Conservation (phyloP, 495 filamentous ascomycete species). For the Recurvomyces mirabilis region DNA sequence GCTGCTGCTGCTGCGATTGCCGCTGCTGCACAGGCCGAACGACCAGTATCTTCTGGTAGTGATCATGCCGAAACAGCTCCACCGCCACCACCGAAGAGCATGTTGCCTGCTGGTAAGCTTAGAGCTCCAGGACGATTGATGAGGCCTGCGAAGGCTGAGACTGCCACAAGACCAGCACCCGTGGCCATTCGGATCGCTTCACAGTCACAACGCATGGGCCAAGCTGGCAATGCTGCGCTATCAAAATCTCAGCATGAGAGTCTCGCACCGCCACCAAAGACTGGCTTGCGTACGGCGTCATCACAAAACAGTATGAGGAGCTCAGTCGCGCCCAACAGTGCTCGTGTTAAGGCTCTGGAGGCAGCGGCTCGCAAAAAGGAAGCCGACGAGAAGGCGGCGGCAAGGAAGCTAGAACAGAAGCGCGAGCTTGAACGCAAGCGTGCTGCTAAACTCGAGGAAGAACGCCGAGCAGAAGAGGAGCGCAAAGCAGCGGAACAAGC, state of each 20-base stretch:
- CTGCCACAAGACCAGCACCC: constrained; percentile 55
- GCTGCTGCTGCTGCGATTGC: constrained; percentile 10
- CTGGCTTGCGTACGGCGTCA: constrained; percentile 49
- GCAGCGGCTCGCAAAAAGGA: constrained; percentile 66
- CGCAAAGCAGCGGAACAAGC: constrained; percentile 40
- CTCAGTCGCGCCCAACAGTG: constrained; percentile 52
- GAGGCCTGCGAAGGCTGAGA: constrained; percentile 58
- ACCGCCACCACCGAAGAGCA: constrained; percentile 47
- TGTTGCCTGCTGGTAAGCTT: constrained; percentile 36
- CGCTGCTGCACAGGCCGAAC: constrained; percentile 13
- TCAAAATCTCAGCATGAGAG: constrained; percentile 25
- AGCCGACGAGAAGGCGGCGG: constrained; percentile 63
- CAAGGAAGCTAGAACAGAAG: constrained; percentile 69
- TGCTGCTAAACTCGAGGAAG: constrained; percentile 47
- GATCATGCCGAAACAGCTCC: constrained; percentile 41
- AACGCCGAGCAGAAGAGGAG: constrained; percentile 35
- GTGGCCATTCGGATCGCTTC: constrained; percentile 68
- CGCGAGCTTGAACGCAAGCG: constrained; percentile 67
- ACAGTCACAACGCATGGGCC: constrained; percentile 33
- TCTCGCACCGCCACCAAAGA: constrained; percentile 37
- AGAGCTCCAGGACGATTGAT: constrained; percentile 49
- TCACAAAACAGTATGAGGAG: constrained; percentile 14
- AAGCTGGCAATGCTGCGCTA: constrained; percentile 32
- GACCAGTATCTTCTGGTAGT: constrained; percentile 16
- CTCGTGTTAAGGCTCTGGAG: constrained; percentile 43